Evolutionary conservation across 129 eudicot genomes (phyloP), one percentile per base, ranked within the genome.

Genomic region (Saussurea involucrata): DNA sequence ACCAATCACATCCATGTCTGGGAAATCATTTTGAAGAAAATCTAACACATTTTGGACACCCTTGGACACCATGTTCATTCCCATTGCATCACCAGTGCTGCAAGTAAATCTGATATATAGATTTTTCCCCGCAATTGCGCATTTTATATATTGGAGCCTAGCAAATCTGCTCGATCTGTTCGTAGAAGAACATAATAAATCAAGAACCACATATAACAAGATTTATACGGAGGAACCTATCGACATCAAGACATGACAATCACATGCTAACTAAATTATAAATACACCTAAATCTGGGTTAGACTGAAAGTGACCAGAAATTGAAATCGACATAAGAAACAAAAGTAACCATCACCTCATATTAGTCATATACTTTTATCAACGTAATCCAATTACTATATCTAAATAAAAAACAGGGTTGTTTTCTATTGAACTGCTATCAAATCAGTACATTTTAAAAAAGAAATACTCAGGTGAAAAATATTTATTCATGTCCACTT

Each of bases 81-180:
- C 96, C 96, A 90, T 90, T 20, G 96, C 96, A 85, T 90, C 96
- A 25, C 96, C 96, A 0, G 96, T 90, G 73, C 96, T 85, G 87
- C 96, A 90, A 69, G 85, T 83, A 81, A 90, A 87, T 87, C 96
- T 81, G 28, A 87, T 81, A 76, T 90, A 90, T 5, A 90, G 83
- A 76, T 90, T 90, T 74, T 85, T 90, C 63, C 96, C 96, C 4
- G 96, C 96, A 75, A 90, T 85, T 60, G 87, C 68, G 53, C 96
- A 90, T 76, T 81, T 83, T 29, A 90, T 80, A 44, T 82, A 69
- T 79, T 87, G 96, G 63, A 90, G 87, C 66, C 90, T 87, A 1
- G 90, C 96, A 60, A 87, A 90, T 90, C 96, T 90, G 81, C 96
- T 90, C 1, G 96, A 90, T 66, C 96, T 90, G 88, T 66, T 78